Evolutionary conservation across 2,329 filamentous ascomycete species (phyloP).

Genomic region (Neocucurbitaria cava): DNA sequence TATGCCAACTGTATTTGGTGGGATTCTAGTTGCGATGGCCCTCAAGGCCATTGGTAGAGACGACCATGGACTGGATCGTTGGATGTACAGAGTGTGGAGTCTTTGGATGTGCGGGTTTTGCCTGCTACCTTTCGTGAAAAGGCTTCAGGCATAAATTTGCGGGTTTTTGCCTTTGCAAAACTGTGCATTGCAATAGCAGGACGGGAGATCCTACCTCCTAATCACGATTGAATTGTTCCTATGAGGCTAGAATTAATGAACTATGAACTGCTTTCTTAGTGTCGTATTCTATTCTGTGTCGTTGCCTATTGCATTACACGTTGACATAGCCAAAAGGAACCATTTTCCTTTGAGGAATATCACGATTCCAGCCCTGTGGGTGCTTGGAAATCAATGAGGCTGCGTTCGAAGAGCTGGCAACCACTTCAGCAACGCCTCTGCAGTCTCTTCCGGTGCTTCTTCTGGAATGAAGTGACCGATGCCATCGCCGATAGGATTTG

Average conservation of each 20-base stretch:
- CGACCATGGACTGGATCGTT: constrained; percentile 9
- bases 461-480: constrained; percentile 63
- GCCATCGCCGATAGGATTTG: constrained; percentile 56
- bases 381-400: neutral
- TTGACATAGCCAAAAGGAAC: too few species aligned
- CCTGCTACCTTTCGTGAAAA: constrained; percentile 8
- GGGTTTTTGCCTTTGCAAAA: neutral
- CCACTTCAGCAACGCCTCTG: constrained; percentile 46
- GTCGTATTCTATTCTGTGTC: too few species aligned
- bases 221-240: too few species aligned
- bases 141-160: neutral
- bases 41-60: neutral
- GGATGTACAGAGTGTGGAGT: constrained; percentile 23
- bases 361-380: too few species aligned
- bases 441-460: constrained; percentile 54
- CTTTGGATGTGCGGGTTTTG: constrained; percentile 25
- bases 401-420: neutral
- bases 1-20: constrained; percentile 10
- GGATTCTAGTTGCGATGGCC: constrained; percentile 4
- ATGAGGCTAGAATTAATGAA: too few species aligned
- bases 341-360: too few species aligned
- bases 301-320: too few species aligned
- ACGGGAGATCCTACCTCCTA: too few species aligned
- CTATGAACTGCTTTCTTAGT: too few species aligned
- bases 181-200: neutral